Conservation (phyloP, 768 basidiomycete species). For the Lentinula guzmanii region DNA sequence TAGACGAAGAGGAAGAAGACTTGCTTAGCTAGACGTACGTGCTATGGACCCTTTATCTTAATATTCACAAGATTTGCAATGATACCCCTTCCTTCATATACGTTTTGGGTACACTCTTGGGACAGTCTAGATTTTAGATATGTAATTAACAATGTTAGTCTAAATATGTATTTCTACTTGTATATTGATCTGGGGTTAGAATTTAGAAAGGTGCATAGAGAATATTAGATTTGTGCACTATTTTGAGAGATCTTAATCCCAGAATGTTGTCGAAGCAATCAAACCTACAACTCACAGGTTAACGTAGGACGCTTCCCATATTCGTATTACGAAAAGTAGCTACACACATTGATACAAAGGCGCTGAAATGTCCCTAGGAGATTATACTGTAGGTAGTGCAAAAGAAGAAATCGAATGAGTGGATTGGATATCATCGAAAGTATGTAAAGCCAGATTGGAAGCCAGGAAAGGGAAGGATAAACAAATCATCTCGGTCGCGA, state of each 20-base stretch:
- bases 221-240: neutral
- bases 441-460: conserved; percentile 10
- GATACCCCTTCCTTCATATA: neutral
- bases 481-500: neutral
- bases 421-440: conserved; percentile 10
- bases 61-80: neutral
- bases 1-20: neutral
- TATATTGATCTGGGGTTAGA: neutral
- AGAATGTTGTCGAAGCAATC: too few relatives aligned
- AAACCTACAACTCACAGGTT: neutral
- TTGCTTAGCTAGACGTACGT: neutral
- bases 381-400: neutral
- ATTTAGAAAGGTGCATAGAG: neutral
- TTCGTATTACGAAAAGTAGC: neutral
- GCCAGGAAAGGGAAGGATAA: conserved; percentile 7
- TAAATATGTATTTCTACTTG: neutral
- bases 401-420: conserved; percentile 13
- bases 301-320: neutral
- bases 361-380: conserved; percentile 2
- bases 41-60: neutral
- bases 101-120: neutral
- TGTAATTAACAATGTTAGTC: neutral
- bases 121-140: neutral
- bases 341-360: neutral
- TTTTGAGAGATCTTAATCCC: too few relatives aligned